Base-by-base conservation (phyloP, 164 flowering plant species). In the Kalanchoe fedtschenkoi region DNA sequence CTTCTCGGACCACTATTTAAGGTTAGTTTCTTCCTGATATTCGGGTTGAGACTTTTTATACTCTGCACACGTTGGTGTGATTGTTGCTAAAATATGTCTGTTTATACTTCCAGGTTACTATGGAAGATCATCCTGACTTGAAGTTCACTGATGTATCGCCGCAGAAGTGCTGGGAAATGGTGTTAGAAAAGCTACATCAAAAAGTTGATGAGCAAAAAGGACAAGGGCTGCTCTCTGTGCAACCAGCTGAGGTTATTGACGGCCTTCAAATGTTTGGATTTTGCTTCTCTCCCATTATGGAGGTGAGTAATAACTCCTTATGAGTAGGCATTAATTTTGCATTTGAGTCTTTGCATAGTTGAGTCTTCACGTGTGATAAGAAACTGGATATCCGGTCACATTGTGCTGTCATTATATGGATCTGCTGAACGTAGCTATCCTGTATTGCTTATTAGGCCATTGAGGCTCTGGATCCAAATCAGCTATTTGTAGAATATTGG, bases 251-350 rank as follows among this genome's bases (percentile, higher is more conserved):
- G 26, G 60, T 38, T 53, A 64, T 86, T 34, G 65, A 81, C 70
- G 96, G 96, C 37, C 85, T 87, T 62, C 70, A 76, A 72, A 80
- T 89, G 93, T 89, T 89, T 73, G 93, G 96, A 35, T 85, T 86
- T 62, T 75, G 62, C 10, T 83, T 83, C 5, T 79, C 81, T 34
- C 42, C 70, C 19, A 79, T 87, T 34, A 41, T 80, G 68, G 80
- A 81, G 96, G 96, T 89, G 74, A 65, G 21, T 5, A 16, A 26
- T 41, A 13, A 21, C 13, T n/a, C 28, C 38, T 10, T 16, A 5
- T 61, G 42, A 17, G 21, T 44, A 35, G 22, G 62, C 62, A 22
- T 60, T 60, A 22, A 37, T 13, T 60, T 15, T 34, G 11, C 1
- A 30, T 41, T n/a, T 61, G 17, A 34, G 14, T 22, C 33, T 33